phyloP scores from a whole-genome alignment of 2,329 filamentous ascomycete species.

The Cadophora malorum region DNA sequence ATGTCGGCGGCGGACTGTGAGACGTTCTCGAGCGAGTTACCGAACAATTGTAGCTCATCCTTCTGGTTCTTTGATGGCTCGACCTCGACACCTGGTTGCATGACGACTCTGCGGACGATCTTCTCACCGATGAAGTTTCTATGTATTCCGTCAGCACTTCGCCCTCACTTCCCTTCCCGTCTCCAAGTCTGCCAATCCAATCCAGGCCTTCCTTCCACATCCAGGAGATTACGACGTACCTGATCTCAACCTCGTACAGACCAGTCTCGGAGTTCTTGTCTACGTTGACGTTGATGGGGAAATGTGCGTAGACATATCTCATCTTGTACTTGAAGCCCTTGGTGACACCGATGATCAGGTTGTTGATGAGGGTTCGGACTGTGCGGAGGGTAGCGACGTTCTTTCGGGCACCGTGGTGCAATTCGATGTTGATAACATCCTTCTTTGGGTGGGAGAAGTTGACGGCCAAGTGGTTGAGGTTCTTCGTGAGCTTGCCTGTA shows the following conservation, averaged over 20 bases:
- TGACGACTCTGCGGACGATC: constrained; percentile 90
- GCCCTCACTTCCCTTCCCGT: constrained; percentile 12
- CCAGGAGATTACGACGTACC: constrained; percentile 62
- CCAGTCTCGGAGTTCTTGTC: constrained; percentile 95
- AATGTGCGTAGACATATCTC: constrained; percentile 99
- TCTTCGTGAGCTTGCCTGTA: constrained; percentile 92
- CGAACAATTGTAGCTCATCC: constrained; percentile 92
- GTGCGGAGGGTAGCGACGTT: constrained; percentile 97
- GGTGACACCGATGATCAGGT: constrained; percentile 97
- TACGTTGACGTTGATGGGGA: constrained; percentile 99
- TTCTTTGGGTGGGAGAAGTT: constrained; percentile 90
- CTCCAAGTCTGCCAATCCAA: constrained; percentile 5
- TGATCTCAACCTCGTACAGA: constrained; percentile 92
- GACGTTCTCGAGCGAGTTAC: constrained; percentile 96
- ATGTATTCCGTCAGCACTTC: constrained; percentile 46
- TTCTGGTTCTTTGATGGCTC: constrained; percentile 91
- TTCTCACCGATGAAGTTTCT: constrained; percentile 99
- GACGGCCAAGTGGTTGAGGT: constrained; percentile 95
- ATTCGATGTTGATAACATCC: constrained; percentile 91
- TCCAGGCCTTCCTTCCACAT: constrained; percentile 6
- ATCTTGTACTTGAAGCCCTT: constrained; percentile 99
- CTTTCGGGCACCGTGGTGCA: constrained; percentile 98
- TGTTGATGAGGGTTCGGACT: constrained; percentile 97
- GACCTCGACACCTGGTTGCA: constrained; percentile 90
- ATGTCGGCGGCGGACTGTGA: constrained; percentile 99